Conservation (phyloP, 2,329 filamentous ascomycete genomes). For the Periconia macrospinosa region DNA sequence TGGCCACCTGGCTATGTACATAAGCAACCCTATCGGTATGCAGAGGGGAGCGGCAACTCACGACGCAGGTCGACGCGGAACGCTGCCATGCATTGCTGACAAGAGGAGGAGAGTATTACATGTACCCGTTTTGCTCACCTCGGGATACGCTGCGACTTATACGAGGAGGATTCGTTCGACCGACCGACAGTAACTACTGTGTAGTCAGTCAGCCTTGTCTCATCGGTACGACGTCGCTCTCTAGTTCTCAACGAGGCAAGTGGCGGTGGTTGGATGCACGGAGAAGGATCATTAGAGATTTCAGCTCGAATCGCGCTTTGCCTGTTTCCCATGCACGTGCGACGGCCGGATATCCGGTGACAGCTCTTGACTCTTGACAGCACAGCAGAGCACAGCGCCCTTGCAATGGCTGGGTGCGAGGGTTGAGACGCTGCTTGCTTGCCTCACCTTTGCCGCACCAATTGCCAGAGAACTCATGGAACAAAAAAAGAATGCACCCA, state of each 20-base stretch:
- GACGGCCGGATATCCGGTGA: not conserved
- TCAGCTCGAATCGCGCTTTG: slow-evolving; percentile 1
- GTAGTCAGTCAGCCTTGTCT: not conserved
- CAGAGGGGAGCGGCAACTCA: not conserved
- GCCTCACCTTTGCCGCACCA: not conserved
- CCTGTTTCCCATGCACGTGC: not conserved
- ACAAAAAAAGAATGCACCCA: slow-evolving; percentile 9
- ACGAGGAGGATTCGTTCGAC: not conserved
- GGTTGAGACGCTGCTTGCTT: not conserved
- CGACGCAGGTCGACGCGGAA: not conserved
- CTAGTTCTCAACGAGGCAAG: not conserved
- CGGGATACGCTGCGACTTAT: not conserved
- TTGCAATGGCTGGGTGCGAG: no score
- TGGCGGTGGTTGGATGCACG: not conserved
- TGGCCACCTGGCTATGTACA: no score
- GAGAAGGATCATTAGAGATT: slow-evolving; percentile 14
- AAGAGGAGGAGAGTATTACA: not conserved
- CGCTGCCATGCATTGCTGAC: not conserved
- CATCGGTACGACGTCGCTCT: not conserved
- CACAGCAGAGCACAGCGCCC: not conserved
- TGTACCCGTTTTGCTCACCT: not conserved
- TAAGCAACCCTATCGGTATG: no score
- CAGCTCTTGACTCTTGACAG: not conserved
- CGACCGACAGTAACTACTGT: no score
- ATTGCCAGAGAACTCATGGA: not conserved